Conservation (phyloP, 495 filamentous ascomycete genomes). For the Astrothelium macrocarpum region DNA sequence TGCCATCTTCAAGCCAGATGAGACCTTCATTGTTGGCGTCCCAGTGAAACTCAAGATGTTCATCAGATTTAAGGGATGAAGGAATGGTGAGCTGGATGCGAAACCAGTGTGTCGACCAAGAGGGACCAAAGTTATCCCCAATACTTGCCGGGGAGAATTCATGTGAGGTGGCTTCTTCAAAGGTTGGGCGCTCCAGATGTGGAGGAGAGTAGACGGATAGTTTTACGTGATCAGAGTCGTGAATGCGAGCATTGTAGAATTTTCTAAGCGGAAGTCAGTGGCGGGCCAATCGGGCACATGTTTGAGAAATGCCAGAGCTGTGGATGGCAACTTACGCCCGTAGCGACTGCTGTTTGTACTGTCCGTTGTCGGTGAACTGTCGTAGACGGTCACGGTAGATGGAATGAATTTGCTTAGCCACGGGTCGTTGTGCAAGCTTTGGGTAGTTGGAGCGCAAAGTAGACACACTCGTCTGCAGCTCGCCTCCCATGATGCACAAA, state of each 20-base stretch:
- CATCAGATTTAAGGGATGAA: conserved; percentile 54
- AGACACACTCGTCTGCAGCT: conserved; percentile 26
- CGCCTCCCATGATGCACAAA: conserved; percentile 36
- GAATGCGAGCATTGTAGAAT: conserved; percentile 62
- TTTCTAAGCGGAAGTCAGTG: conserved; percentile 39
- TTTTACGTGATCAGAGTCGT: conserved; percentile 66
- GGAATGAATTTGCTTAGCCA: conserved; percentile 74
- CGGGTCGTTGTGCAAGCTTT: conserved; percentile 48
- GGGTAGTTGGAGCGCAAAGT: conserved; percentile 38
- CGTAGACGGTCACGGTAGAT: conserved; percentile 81
- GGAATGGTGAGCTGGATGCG: conserved; percentile 71
- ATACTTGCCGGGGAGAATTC: conserved; percentile 66
- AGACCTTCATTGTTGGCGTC: conserved; percentile 86
- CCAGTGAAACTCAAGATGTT: conserved; percentile 88
- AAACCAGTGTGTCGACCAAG: conserved; percentile 99
- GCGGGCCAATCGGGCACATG: too few relatives aligned
- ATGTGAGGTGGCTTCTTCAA: conserved; percentile 75
- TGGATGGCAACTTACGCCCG: conserved; percentile 50
- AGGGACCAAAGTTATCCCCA: conserved; percentile 77
- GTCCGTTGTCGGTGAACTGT: conserved; percentile 68
- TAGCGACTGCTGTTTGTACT: conserved; percentile 74
- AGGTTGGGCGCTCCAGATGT: conserved; percentile 68
- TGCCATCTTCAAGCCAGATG: conserved; percentile 80
- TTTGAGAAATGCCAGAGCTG: too few relatives aligned
- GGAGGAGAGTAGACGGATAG: conserved; percentile 83